These are phyloP conservation scores for Clonostachys sp. DNA, from an alignment of 2,329 filamentous ascomycete species.

Conservation along the genomic window DNA sequence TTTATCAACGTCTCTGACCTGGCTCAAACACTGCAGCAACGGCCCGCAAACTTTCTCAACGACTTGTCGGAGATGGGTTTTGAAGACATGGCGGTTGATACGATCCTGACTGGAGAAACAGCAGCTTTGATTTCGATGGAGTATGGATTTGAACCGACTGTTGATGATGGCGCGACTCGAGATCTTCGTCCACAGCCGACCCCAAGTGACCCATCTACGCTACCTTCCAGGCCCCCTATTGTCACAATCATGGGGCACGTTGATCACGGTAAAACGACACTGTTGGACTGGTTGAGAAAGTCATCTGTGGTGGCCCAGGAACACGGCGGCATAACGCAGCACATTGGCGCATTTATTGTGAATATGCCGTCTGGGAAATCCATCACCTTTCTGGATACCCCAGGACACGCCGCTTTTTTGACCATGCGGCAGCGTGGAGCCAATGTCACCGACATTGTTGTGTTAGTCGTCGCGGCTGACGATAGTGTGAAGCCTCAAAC, in stretches of 20 bases:
- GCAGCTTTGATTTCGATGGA: constrained; percentile 87
- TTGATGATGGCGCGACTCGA: constrained; percentile 59
- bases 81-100: constrained; percentile 75
- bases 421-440: constrained; percentile 95
- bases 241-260: constrained; percentile 99
- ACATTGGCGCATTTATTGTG: constrained; percentile 96
- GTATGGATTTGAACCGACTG: constrained; percentile 83
- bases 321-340: constrained; percentile 95
- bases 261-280: constrained; percentile 96
- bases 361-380: constrained; percentile 78
- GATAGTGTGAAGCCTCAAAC: constrained; percentile 98
- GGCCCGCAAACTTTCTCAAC: constrained; percentile 63
- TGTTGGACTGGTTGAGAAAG: constrained; percentile 89
- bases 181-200: constrained; percentile 70
- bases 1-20: constrained; percentile 87
- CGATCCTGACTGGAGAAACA: constrained; percentile 85
- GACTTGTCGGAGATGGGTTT: constrained; percentile 86
- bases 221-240: constrained; percentile 80
- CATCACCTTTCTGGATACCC: constrained; percentile 96
- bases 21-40: constrained; percentile 69
- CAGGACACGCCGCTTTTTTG: constrained; percentile 91
- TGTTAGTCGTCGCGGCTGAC: constrained; percentile 92
- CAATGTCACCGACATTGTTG: constrained; percentile 93
- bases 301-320: constrained; percentile 88
- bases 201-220: constrained; percentile 59